Percentiles rank a stretch among this genome's conserved stretches.
These are phyloP conservation scores for Oryza glaberrima DNA, from an alignment of 176 grass and related monocot species.

Conservation along the genomic window DNA sequence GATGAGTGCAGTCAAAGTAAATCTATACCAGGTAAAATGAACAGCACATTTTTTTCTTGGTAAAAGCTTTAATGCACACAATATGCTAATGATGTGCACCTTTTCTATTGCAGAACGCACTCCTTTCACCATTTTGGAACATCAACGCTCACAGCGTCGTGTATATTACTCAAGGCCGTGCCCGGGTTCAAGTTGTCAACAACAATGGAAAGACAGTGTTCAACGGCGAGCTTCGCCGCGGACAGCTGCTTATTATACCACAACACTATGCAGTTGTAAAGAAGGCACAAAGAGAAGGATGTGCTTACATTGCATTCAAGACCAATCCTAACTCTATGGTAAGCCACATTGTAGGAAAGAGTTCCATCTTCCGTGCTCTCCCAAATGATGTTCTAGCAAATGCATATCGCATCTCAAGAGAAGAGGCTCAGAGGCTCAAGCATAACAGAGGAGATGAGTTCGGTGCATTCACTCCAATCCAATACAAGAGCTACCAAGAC, in stretches of 20 bases:
- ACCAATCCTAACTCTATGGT: slow-evolving; percentile 47
- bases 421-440: slow-evolving; percentile 47
- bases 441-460: slow-evolving; percentile 41
- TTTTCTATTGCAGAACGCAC: slow-evolving; percentile 35
- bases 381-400: slow-evolving; percentile 42
- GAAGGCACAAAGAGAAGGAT: slow-evolving; percentile 40
- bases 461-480: slow-evolving; percentile 31
- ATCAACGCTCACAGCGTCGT: slow-evolving; percentile 44
- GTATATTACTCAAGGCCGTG: slow-evolving; percentile 44
- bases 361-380: slow-evolving; percentile 27
- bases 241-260: slow-evolving; percentile 42
- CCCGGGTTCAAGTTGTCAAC: slow-evolving; percentile 40
- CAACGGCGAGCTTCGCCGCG: slow-evolving; percentile 30
- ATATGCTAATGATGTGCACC: neutral
- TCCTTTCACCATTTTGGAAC: slow-evolving; percentile 46
- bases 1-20: slow-evolving; percentile 52
- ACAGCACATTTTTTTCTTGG: neutral
- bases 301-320: slow-evolving; percentile 41
- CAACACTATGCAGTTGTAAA: slow-evolving; percentile 49
- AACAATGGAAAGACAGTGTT: slow-evolving; percentile 41
- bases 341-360: slow-evolving; percentile 42
- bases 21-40: slow-evolving; percentile 42
- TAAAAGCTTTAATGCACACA: neutral
- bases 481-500: slow-evolving; percentile 10
- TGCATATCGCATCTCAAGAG: slow-evolving; percentile 37